These are phyloP conservation scores for Colletotrichum incanum DNA, from an alignment of 2,329 filamentous ascomycete species.

Conservation along the genomic window DNA sequence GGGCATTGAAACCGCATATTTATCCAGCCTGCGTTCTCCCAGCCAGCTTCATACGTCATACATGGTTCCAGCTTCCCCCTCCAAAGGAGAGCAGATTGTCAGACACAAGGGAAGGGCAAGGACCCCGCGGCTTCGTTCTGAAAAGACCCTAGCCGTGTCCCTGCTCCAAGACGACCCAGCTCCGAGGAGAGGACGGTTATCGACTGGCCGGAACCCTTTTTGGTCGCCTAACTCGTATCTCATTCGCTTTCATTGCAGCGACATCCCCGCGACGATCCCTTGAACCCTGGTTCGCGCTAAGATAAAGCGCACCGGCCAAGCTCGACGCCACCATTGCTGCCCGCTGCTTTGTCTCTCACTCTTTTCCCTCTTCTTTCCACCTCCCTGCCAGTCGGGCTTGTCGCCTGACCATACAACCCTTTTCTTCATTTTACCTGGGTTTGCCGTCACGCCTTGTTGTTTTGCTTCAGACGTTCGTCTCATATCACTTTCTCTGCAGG, in stretches of 20 bases:
- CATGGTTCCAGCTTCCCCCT: not conserved
- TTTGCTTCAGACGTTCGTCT: constrained; percentile 40
- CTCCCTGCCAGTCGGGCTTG: not conserved
- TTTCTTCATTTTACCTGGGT: not conserved
- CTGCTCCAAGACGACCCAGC: constrained; percentile 22
- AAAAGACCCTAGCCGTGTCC: constrained; percentile 13
- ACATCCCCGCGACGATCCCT: constrained; percentile 42
- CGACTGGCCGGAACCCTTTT: constrained; percentile 37
- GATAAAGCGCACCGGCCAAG: constrained; percentile 25
- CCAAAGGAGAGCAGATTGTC: not conserved
- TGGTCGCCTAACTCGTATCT: constrained; percentile 27
- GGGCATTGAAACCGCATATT: not conserved
- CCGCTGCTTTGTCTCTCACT: constrained; percentile 8
- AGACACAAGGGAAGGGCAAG: constrained; percentile 19
- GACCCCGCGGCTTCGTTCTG: constrained; percentile 33
- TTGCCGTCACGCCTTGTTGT: constrained; percentile 8
- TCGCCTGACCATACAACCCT: constrained; percentile 14
- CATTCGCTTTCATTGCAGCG: constrained; percentile 37
- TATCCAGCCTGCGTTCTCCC: not conserved
- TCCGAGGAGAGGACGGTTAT: constrained; percentile 21
- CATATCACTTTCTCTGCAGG: constrained; percentile 17
- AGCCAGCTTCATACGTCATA: constrained; percentile 35
- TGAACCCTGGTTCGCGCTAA: constrained; percentile 40
- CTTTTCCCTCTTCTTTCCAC: constrained; percentile 9
- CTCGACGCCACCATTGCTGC: constrained; percentile 12